phyloP scores from a whole-genome alignment of 176 grass and related monocot species.

The Carex myosuroides region DNA sequence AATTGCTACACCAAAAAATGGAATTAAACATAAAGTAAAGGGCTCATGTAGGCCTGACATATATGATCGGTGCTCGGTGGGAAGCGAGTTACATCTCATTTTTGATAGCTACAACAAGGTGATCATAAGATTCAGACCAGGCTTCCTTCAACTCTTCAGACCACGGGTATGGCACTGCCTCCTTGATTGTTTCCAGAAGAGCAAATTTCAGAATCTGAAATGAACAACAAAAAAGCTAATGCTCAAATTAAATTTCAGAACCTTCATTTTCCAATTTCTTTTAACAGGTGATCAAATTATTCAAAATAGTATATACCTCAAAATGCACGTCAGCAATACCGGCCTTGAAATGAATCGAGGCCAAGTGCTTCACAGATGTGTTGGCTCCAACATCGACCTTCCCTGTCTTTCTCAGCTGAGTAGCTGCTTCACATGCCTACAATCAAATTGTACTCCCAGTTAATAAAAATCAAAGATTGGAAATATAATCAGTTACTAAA shows the following conservation, averaged over 20 bases:
- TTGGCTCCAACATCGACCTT: constrained; percentile 9
- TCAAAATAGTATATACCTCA: neutral
- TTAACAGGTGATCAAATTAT: neutral
- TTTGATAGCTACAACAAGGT: constrained; percentile 16
- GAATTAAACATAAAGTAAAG: neutral
- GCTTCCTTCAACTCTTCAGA: constrained; percentile 18
- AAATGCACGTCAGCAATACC: constrained; percentile 22
- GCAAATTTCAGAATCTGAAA: constrained; percentile 19
- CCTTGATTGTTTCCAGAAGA: constrained; percentile 18
- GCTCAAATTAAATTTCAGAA: neutral
- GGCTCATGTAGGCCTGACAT: neutral
- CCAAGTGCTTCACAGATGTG: constrained; percentile 11
- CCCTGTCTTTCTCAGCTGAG: constrained; percentile 15
- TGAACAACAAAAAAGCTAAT: neutral
- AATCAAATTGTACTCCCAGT: neutral
- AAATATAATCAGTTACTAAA: neutral
- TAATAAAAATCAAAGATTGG: neutral
- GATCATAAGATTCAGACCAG: constrained; percentile 21
- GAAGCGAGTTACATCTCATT: constrained; percentile 18
- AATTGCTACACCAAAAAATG: neutral
- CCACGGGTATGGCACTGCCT: constrained; percentile 19
- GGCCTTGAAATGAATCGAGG: constrained; percentile 9
- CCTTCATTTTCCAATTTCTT: neutral
- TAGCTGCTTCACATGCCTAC: constrained; percentile 24
- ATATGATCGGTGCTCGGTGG: neutral